Evolutionary conservation across 108 stramenopile genomes (phyloP).

Genomic region (Nitzschia palea): DNA sequence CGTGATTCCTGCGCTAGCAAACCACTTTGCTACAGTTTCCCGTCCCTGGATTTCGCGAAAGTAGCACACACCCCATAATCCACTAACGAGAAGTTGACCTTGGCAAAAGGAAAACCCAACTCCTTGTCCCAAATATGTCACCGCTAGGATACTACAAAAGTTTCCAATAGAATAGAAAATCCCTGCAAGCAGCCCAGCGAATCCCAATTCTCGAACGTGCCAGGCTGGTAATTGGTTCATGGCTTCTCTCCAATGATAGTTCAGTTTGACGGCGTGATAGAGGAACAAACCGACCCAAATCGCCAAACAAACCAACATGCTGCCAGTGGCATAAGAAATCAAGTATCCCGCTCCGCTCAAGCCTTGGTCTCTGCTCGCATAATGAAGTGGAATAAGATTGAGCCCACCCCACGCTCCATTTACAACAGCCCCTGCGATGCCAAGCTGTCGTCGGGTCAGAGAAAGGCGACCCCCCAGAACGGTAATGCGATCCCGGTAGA

Average conservation of each 20-base stretch:
- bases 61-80: constrained; percentile 74
- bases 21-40: constrained; percentile 54
- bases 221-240: constrained; percentile 52
- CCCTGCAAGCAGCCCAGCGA: constrained; percentile 47
- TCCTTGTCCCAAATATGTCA: constrained; percentile 65
- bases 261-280: constrained; percentile 17
- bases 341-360: constrained; percentile 41
- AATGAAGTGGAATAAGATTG: constrained; percentile 60
- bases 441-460: constrained; percentile 45
- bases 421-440: constrained; percentile 50
- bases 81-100: constrained; percentile 41
- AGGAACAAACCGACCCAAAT: constrained; percentile 47
- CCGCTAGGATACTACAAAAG: constrained; percentile 65
- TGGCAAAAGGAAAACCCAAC: constrained; percentile 62
- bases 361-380: constrained; percentile 34
- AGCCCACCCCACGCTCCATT: constrained; percentile 55
- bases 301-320: constrained; percentile 40
- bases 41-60: constrained; percentile 60
- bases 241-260: constrained; percentile 21
- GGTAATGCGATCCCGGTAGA: constrained; percentile 18
- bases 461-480: constrained; percentile 38
- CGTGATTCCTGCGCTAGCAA: constrained; percentile 52
- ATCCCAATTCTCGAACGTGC: constrained; percentile 47
- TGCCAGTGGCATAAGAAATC: constrained; percentile 47
- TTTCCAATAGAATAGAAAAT: constrained; percentile 68